phyloP scores from a whole-genome alignment of 257 asterid genomes.

The Solanum lycopersicoides region DNA sequence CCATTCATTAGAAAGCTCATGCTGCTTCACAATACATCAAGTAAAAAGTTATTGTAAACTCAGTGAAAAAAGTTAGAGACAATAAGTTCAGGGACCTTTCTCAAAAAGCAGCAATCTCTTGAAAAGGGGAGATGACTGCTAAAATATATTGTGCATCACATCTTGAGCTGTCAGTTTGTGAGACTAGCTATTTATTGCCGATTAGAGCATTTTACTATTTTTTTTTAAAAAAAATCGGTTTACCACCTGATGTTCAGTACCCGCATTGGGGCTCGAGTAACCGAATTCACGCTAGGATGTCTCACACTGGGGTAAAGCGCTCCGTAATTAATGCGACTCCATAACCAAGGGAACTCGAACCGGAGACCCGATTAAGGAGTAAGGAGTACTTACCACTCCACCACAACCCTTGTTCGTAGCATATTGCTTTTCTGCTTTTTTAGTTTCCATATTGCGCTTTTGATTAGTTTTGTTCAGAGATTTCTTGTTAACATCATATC shows the following conservation, averaged over 20 bases:
- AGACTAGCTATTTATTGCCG: neutral
- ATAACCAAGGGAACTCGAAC: neutral
- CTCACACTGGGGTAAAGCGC: neutral
- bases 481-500: neutral
- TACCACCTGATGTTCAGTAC: neutral
- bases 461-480: neutral
- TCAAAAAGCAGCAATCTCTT: neutral
- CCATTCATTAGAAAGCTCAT: too few relatives aligned
- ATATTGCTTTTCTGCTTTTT: neutral
- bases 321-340: neutral
- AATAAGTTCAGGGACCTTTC: neutral
- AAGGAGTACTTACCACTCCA: neutral
- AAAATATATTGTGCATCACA: neutral
- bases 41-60: neutral
- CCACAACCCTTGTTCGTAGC: neutral
- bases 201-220: neutral
- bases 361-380: neutral
- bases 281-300: neutral
- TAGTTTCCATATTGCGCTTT: neutral
- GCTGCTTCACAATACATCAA: too few relatives aligned
- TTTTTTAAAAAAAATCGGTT: neutral
- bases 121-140: neutral
- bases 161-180: neutral
- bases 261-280: neutral
- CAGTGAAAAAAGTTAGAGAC: neutral